Conservation (phyloP, 345 rosid species). For the Ceriops tagal region DNA sequence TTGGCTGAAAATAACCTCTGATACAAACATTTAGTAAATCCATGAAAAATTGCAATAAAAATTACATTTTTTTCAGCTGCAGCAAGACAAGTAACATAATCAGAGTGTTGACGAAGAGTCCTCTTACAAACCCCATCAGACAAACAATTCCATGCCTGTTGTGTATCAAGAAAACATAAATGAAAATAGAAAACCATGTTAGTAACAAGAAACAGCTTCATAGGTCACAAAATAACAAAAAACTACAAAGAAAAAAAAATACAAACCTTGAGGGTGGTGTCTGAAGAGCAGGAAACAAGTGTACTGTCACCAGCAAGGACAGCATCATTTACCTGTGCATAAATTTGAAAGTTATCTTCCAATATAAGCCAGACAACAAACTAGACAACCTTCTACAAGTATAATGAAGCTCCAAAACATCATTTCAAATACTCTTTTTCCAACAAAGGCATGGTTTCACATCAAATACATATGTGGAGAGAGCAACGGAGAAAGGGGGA, state of each 20-base stretch:
- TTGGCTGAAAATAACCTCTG: slow-evolving; percentile 23
- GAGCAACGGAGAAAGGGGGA: neutral
- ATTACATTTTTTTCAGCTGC: slow-evolving; percentile 90
- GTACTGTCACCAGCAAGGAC: slow-evolving; percentile 71
- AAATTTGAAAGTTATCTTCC: neutral
- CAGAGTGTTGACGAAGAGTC: slow-evolving; percentile 94
- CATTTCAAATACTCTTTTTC: neutral
- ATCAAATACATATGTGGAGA: too few relatives aligned
- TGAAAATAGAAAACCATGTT: slow-evolving; percentile 8
- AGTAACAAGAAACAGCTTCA: neutral
- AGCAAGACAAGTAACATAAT: slow-evolving; percentile 95
- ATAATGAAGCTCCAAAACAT: slow-evolving; percentile 3
- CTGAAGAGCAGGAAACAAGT: slow-evolving; percentile 95
- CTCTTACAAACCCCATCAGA: slow-evolving; percentile 80
- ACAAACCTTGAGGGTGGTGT: slow-evolving; percentile 88
- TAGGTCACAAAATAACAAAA: slow-evolving; percentile 7
- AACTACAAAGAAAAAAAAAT: neutral
- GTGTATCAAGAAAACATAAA: slow-evolving; percentile 16
- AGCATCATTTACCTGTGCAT: slow-evolving; percentile 82
- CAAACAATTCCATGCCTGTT: slow-evolving; percentile 81
- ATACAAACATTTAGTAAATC: slow-evolving; percentile 26
- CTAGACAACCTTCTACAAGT: neutral
- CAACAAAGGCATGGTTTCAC: neutral
- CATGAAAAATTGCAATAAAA: slow-evolving; percentile 29
- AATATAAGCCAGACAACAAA: neutral